Percentiles rank a stretch among this genome's conserved stretches.
phyloP scores from a whole-genome alignment of 208 protist genomes.

The Leishmania martiniquensis region DNA sequence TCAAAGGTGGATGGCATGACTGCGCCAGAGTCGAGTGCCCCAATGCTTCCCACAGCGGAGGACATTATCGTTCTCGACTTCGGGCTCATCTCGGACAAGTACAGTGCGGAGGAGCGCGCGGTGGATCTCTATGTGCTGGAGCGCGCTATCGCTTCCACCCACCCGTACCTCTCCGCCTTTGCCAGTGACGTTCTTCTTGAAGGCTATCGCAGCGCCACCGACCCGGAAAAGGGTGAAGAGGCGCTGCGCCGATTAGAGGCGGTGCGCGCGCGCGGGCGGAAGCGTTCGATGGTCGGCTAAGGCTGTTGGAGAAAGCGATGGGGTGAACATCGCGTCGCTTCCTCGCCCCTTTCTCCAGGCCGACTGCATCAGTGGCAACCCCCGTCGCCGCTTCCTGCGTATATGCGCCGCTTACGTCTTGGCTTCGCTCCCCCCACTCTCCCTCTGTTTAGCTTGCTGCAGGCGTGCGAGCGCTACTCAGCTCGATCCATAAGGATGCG shows the following conservation, averaged over 20 bases:
- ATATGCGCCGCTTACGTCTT: too few species aligned
- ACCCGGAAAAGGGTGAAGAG: slow-evolving; percentile 50
- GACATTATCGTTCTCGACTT: slow-evolving; percentile 97
- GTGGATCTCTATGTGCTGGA: slow-evolving; percentile 99
- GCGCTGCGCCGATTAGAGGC: slow-evolving; percentile 69
- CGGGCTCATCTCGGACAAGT: slow-evolving; percentile 93
- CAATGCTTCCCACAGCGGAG: slow-evolving; percentile 18
- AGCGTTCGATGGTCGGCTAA: slow-evolving; percentile 92
- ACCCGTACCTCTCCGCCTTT: slow-evolving; percentile 73
- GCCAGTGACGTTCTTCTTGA: slow-evolving; percentile 42
- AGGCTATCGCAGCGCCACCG: slow-evolving; percentile 58
- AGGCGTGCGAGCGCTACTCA: neutral
- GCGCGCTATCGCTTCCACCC: slow-evolving; percentile 95
- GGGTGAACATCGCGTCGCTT: neutral
- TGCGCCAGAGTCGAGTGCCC: neutral
- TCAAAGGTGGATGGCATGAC: neutral
- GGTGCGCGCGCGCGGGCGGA: slow-evolving; percentile 86
- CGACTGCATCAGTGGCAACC: too few species aligned
- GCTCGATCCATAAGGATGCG: neutral
- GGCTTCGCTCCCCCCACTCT: neutral
- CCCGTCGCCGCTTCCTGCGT: too few species aligned
- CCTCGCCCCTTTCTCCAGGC: too few species aligned
- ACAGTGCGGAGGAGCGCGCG: slow-evolving; percentile 94
- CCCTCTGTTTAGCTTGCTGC: neutral
- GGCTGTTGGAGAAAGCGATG: neutral